Base-by-base conservation (phyloP, 345 rosid genomes). In the Salix udensis region DNA sequence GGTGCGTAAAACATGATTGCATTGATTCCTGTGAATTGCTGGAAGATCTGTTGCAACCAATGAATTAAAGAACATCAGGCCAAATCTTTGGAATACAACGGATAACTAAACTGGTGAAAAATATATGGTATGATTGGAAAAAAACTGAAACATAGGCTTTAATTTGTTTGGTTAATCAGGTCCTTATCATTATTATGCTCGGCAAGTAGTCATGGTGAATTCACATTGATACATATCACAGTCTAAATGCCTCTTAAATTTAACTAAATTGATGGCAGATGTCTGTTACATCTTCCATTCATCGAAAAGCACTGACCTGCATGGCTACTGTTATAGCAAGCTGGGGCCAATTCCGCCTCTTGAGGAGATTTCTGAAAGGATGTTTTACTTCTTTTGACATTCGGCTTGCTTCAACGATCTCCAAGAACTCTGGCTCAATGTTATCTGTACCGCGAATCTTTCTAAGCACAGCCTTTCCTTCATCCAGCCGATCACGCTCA, bases 1-100 rank as follows among this genome's bases (percentile, higher is more conserved):
- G 97, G 99, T 2, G 99, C 98, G 46, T 93, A 96, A 81, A 96
- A 92, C 99, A 96, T 91, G 74, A 96, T 96, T 23, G 99, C 97
- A 65, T 92, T 96, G 84, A 96, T 96, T 58, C 98, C 98, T 1
- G 98, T 96, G 79, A 79, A 88, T 82, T 92, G 98, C 80, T 96
- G 99, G 88, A 96, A 93, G 34, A 93, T 76, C 97, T 94, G 92
- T 77, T 81, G 16, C 67, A 53, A 70, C 7, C 34, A 67, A 26
- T 62, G 16, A 50, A 67, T 67, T 15, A 19, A n/a, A 19, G 15
- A 12, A 30, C 19, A n/a, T 67, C 39, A 75, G 48, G n/a, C 48
- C 65, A 31, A 42, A 24, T 39, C 62, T 21, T 8, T 48, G 36
- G 28, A 65, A 75, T 28, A 12, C 64, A 58, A 55, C 62, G 62